Conservation (phyloP, 441 rosid genomes). For the Adansonia grandidieri region DNA sequence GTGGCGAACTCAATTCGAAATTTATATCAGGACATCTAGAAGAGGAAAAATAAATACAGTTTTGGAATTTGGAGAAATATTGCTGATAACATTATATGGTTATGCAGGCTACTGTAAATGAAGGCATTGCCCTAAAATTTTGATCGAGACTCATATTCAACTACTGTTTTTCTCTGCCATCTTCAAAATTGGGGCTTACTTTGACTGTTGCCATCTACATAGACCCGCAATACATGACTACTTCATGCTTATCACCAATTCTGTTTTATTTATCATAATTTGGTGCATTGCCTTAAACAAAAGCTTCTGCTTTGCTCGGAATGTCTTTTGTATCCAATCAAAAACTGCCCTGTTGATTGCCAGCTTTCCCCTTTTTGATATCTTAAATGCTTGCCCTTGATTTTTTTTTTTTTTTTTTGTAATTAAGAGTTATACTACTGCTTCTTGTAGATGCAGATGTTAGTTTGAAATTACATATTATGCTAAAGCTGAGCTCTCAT, state of each 20-base stretch:
- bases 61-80: background rate
- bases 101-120: background rate
- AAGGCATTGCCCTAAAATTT: background rate
- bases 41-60: background rate
- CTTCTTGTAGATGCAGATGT: background rate
- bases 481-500: background rate
- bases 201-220: background rate
- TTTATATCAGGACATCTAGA: background rate
- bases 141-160: background rate
- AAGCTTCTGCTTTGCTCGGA: background rate
- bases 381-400: background rate
- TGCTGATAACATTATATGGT: background rate
- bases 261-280: background rate
- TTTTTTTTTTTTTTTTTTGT: background rate
- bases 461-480: slow-evolving; percentile 13
- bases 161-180: background rate
- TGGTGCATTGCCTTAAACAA: background rate
- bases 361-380: background rate
- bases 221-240: background rate
- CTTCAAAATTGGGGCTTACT: background rate
- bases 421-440: background rate
- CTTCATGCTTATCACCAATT: background rate
- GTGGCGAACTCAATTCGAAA: background rate
- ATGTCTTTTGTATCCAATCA: background rate
- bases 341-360: background rate